phyloP scores from a whole-genome alignment of 306 rosid species.

The Cucurbita moschata region DNA sequence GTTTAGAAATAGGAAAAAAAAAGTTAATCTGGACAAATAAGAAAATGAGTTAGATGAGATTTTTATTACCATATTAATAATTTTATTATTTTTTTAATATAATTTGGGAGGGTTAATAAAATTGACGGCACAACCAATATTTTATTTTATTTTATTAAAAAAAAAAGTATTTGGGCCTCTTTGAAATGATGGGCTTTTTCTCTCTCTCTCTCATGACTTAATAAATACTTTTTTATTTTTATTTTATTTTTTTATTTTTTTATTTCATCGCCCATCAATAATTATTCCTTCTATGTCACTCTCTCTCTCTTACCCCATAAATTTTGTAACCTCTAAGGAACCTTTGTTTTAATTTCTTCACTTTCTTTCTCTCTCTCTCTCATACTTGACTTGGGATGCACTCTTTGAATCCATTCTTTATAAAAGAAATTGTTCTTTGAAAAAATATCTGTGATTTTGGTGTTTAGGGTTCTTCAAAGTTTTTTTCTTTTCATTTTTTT shows the following conservation, averaged over 20 bases:
- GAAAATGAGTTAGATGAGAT: neutral
- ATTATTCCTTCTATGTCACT: neutral
- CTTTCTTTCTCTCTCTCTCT: neutral
- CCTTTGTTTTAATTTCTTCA: neutral
- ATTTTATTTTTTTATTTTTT: too few species aligned
- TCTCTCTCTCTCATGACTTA: slow-evolving; percentile 1
- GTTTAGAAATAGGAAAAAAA: neutral
- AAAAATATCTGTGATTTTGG: neutral
- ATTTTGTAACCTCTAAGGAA: slow-evolving; percentile 3
- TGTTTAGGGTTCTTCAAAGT: neutral
- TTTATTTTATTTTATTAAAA: neutral
- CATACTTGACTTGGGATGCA: slow-evolving; percentile 1
- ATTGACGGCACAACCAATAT: slow-evolving; percentile 47
- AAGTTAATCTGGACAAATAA: neutral
- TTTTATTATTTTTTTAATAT: neutral
- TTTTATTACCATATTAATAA: neutral
- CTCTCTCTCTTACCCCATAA: neutral
- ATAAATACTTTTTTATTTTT: neutral
- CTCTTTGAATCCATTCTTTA: slow-evolving; percentile 7
- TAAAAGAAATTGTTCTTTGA: neutral
- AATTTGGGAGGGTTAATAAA: slow-evolving; percentile 28
- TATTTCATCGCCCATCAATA: neutral
- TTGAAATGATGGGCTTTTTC: slow-evolving; percentile 34
- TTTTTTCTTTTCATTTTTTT: neutral
- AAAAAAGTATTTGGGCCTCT: slow-evolving; percentile 34